Base-by-base conservation (phyloP, 2,329 filamentous ascomycete species). In the Aspergillus ochraceoroseus region DNA sequence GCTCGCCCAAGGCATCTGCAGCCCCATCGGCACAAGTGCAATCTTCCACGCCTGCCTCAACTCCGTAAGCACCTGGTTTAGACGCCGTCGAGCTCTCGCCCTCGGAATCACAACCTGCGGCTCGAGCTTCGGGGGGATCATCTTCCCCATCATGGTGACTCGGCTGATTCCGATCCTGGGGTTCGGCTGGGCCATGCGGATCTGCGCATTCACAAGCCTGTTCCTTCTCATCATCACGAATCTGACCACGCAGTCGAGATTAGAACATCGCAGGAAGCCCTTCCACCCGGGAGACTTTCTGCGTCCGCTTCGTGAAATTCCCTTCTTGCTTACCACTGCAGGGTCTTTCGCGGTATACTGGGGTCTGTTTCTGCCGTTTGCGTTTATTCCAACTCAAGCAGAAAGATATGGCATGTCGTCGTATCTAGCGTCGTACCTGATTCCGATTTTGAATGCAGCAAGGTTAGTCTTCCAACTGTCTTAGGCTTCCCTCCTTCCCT, bases 61-160 rank as follows among this genome's bases (percentile, higher is more conserved):
- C 27, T 56, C 55, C 35, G 52, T 55, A 15, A 60, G 67, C 18
- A 71, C 68, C n/a, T 79, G 76, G 76, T 79, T 79, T 53, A 62
- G 65, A 41, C 66, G 63, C 30, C 67, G 65, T 9, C 71, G 76
- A 28, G 74, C 72, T 14, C 62, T 71, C 30, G 76, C 74, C 13
- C 70, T 75, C 12, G 76, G 75, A 9, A 65, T 79, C 49, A 66
- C 72, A 51, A 68, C 71, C 7, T 69, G 71, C 9, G 76, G 76
- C 7, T 75, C 72, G 0, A 73, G 70, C 2, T 51, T 79, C 4
- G 76, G 76, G 6, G 76, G 76, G 2, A 72, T 82, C 18, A 68
- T 80, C 27, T 71, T 80, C 28, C 78, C 79, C 0, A 79, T 79
- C 52, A 76, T 82, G 71, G 65, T 80, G 8, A 63, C 70, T 2